Base-by-base conservation (phyloP, 1,284 basidiomycete species). In the Sporisorium scitamineum region DNA sequence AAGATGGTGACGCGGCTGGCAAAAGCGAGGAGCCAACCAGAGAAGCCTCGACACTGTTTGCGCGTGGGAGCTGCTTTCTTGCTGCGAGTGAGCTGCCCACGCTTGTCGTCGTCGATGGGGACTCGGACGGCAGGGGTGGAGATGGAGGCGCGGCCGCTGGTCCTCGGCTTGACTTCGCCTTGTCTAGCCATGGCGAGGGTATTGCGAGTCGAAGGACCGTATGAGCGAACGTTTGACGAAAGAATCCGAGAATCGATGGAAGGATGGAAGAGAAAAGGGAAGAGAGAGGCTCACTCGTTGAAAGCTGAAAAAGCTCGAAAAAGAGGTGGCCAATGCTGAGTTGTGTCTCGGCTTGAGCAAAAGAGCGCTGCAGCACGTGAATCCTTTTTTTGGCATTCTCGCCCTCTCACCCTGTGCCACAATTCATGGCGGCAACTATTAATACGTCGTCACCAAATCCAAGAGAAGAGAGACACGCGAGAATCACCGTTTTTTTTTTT, bases 1-100 rank as follows among this genome's bases (percentile, higher is more conserved):
- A 76, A 78, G 69, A 78, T 58, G 57, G 66, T 71, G 61, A 76
- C 73, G 24, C 65, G 66, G 27, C 55, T 66, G 29, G 44, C 53
- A 48, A 78, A 76, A 10, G 61, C 57, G 51, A 75, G 48, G 47
- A 81, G 61, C 57, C 64, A 80, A 54, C 61, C 53, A 47, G 42
- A 45, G 51, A 80, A 74, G 52, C 80, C 66, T 11, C 65, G 41
- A 0, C 54, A 54, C 26, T 26, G 48, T 14, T 68, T 68, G 14
- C 50, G 32, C 32, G 61, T 67, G 13, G 29, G 11, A 26, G 7
- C 20, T 1, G 22, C 31, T 24, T 61, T 62, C 22, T 29, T 44
- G 26, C 29, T 63, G 47, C 55, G 64, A 51, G 27, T 29, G 27
- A 70, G 41, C 45, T 52, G 60, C 2, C 52, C 42, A 2, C 57